These are phyloP conservation scores for Colletotrichum acutatum DNA, from an alignment of 2,329 filamentous ascomycete genomes.

Conservation along the genomic window DNA sequence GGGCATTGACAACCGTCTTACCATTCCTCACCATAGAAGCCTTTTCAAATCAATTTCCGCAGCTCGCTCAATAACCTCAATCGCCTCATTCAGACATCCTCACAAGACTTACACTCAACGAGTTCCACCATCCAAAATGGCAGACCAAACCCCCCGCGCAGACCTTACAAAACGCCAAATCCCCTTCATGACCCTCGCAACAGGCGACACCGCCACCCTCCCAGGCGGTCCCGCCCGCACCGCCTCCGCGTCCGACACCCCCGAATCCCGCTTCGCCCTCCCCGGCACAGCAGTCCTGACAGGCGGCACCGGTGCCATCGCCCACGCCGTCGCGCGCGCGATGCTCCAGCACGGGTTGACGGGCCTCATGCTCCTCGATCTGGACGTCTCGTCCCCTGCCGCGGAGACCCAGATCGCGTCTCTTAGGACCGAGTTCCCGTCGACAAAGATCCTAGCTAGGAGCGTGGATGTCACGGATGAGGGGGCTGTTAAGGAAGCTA, in stretches of 20 bases:
- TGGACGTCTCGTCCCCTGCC: constrained; percentile 56
- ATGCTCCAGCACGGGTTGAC: constrained; percentile 75
- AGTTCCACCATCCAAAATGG: not conserved
- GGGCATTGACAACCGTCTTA: not conserved
- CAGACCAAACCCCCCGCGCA: constrained; percentile 21
- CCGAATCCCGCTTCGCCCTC: constrained; percentile 44
- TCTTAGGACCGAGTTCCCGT: constrained; percentile 66
- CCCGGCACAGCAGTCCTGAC: constrained; percentile 61
- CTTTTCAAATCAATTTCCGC: too few species aligned
- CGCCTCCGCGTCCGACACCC: constrained; percentile 16
- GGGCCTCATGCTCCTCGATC: constrained; percentile 70
- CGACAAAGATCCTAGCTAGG: constrained; percentile 58
- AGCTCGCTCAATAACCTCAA: too few species aligned
- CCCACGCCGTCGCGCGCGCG: constrained; percentile 72
- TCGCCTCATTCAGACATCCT: too few species aligned
- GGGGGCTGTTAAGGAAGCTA: constrained; percentile 68
- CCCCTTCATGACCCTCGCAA: constrained; percentile 42
- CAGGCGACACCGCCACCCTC: constrained; percentile 5
- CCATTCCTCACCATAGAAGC: not conserved
- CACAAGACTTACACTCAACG: not conserved
- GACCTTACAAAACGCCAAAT: constrained; percentile 40
- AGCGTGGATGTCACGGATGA: constrained; percentile 64
- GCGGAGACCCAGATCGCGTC: constrained; percentile 46
- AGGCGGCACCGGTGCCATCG: constrained; percentile 74
- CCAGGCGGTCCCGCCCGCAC: constrained; percentile 27